phyloP scores from a whole-genome alignment of 2,329 filamentous ascomycete genomes.

The Colletotrichum sp. region DNA sequence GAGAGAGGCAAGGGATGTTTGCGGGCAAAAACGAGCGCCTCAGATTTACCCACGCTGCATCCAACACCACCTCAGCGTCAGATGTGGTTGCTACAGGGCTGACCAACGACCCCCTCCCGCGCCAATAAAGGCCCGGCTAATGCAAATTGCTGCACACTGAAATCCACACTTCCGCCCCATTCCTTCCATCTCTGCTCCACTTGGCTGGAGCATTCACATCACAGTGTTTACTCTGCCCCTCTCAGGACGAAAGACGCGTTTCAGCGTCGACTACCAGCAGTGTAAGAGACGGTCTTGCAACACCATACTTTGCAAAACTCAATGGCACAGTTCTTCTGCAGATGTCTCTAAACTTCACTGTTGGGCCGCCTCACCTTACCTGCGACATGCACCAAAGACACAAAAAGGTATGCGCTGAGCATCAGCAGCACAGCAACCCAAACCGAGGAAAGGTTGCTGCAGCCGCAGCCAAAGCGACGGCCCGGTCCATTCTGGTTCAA shows the following conservation, averaged over 20 bases:
- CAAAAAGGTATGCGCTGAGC: not conserved
- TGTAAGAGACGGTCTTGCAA: not conserved
- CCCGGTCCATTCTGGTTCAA: not conserved
- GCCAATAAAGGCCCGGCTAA: constrained; percentile 2
- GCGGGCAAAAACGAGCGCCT: not conserved
- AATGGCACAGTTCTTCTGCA: not conserved
- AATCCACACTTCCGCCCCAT: not conserved
- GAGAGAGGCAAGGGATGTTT: not conserved
- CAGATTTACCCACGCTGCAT: not conserved
- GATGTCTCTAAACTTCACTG: not conserved
- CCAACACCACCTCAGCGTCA: not conserved
- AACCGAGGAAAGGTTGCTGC: not conserved
- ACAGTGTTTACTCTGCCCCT: not conserved
- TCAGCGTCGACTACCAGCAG: not conserved
- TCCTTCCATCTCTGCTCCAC: not conserved
- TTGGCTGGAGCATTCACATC: not conserved
- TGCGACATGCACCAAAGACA: not conserved
- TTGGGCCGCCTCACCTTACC: not conserved
- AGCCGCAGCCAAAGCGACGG: not conserved
- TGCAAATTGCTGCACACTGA: not conserved
- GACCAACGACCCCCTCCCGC: not conserved
- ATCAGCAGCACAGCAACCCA: not conserved
- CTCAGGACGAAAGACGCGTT: not conserved
- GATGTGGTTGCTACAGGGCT: constrained; percentile 9
- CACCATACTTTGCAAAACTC: not conserved